Base-by-base conservation (phyloP, 2,329 filamentous ascomycete species). In the Cryphonectria naterciae region DNA sequence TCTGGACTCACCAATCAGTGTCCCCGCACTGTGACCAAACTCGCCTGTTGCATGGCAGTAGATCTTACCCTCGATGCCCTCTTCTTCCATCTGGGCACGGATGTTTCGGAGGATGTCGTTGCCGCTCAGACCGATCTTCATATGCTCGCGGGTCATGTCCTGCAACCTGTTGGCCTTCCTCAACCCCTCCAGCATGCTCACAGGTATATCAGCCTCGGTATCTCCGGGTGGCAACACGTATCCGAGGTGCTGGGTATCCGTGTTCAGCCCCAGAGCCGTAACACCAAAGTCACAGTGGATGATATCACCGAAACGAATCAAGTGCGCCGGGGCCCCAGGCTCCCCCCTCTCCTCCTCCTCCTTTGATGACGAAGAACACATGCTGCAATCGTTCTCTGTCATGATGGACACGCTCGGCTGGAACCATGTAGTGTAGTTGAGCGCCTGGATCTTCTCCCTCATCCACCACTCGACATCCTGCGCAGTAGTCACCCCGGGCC, bases 391-490 rank as follows among this genome's bases (percentile, higher is more conserved):
- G 35, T 76, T 73, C 52, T 77, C 77, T 2, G 77, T 78, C 32
- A 86, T 74, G 68, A 86, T 80, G 63, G 77, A 81, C 22, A 86
- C 84, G 68, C 78, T 78, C 2, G 84, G 84, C 25, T 85, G 83
- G 74, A 86, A 86, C 85, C 85, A 87, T 5, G 85, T 86, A 7
- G 83, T 84, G 77, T 85, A 85, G 75, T 86, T 86, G 68, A 84
- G 78, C 41, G 80, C 78, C 75, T 85, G 82, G 32, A 86, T 80
- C 74, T 80, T 81, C 54, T 85, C 83, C n/a, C 84, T 79, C 77
- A 86, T 79, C 84, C 84, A 86, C 85, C 85, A 86, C 74, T 84
- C 83, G 2, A 86, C 78, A 69, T 86, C 85, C 77, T 77, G 68
- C 10, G 83, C 82, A 2, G 81, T 85, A 28, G 84, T 84, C 63